phyloP scores from a whole-genome alignment of 108 stramenopile species.

The Fragilaria crotonensis region DNA sequence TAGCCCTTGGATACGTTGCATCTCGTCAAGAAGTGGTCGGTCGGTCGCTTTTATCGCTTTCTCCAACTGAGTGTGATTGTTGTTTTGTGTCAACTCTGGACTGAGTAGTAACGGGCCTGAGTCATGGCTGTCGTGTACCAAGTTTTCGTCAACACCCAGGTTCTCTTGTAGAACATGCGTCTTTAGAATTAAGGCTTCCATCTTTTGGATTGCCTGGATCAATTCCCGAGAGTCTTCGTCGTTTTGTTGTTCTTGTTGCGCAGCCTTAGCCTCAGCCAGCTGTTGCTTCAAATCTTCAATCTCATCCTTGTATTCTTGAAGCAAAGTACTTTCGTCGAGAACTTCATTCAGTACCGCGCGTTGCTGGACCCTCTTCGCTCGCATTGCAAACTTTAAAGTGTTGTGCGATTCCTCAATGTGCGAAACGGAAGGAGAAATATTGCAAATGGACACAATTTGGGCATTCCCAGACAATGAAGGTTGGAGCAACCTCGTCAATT shows the following conservation, averaged over 20 bases:
- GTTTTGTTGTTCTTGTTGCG: slow-evolving; percentile 26
- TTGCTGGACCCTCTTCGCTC: slow-evolving; percentile 88
- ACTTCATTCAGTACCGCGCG: slow-evolving; percentile 67
- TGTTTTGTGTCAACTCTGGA: not conserved
- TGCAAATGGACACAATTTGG: slow-evolving; percentile 78
- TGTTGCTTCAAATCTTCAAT: slow-evolving; percentile 80
- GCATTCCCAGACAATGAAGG: slow-evolving; percentile 87
- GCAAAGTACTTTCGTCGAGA: slow-evolving; percentile 65
- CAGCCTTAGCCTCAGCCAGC: slow-evolving; percentile 49
- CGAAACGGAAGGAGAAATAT: slow-evolving; percentile 56
- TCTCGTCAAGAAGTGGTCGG: slow-evolving; percentile 11
- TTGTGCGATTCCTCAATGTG: slow-evolving; percentile 88
- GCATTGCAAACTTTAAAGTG: slow-evolving; percentile 88
- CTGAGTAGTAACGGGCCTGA: too few relatives aligned
- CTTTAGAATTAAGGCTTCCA: slow-evolving; percentile 79
- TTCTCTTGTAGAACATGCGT: slow-evolving; percentile 14
- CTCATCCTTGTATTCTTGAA: slow-evolving; percentile 72
- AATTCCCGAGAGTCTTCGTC: slow-evolving; percentile 63
- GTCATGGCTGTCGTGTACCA: not conserved
- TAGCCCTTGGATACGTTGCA: slow-evolving; percentile 69
- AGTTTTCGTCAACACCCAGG: not conserved
- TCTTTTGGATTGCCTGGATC: slow-evolving; percentile 60
- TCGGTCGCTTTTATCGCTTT: not conserved
- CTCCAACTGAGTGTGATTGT: not conserved
- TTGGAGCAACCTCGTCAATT: slow-evolving; percentile 91